Base-by-base conservation (phyloP, 768 basidiomycete species). In the Neoboletus magnificus region DNA sequence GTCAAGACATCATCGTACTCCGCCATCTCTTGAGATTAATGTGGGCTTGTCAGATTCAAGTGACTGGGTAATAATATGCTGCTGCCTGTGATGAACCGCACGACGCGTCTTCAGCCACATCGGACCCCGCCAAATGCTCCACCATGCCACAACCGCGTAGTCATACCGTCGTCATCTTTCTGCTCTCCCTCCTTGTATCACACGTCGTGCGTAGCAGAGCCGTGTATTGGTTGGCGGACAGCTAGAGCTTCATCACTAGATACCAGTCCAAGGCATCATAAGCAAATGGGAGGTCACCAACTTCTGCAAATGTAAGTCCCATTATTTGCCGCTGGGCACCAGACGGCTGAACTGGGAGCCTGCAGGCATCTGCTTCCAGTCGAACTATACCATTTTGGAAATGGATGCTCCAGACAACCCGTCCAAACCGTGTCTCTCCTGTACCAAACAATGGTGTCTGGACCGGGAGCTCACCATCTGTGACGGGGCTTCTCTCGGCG, bases 1-100 rank as follows among this genome's bases (percentile, higher is more conserved):
- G 95, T 96, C 71, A 97, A 83, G 62, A 93, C 91, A 71, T 93
- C 91, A 71, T 93, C 91, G 74, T 85, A 93, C 76, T 93, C 91
- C 52, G 86, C 82, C 91, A 93, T 93, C 56, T 62, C 29, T 57
- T 22, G 50, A 39, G 57, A 54, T n/a, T n/a, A n/a, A 48, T 29
- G 55, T 48, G 59, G 30, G 45, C n/a, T 44, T 16, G 61, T 63
- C 27, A 36, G 32, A 36, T 49, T 49, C 54, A 15, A 36, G 55
- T 23, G 40, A 37, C 35, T 12, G 20, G 46, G 23, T 10, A 36
- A 25, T 43, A 40, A 56, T 61, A 40, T 50, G 56, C 37, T 37
- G 59, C 57, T 20, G 35, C 27, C 36, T 3, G 25, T 39, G 35
- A 29, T 51, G 52, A 47, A 45, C 22, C n/a, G 23, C 9, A 33